Evolutionary conservation across 768 basidiomycete genomes (phyloP).

Genomic region (Agrocybe chaxingu): DNA sequence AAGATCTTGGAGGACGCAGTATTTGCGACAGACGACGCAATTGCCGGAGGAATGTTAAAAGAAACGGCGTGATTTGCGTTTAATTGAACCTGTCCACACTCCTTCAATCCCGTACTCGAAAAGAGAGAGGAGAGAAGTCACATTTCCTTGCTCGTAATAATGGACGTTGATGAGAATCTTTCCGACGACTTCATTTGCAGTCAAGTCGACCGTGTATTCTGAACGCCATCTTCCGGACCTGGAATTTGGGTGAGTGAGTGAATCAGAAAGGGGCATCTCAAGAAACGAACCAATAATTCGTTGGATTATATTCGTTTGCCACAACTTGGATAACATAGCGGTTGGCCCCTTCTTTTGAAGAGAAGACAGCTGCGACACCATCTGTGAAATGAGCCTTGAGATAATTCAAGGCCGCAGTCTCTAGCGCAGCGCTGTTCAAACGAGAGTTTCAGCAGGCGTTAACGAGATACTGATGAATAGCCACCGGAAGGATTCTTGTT

Average conservation of each 20-base stretch:
- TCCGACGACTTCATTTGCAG: constrained; percentile 60
- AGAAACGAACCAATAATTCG: constrained; percentile 80
- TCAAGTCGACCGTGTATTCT: constrained; percentile 72
- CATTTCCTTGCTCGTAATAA: constrained; percentile 97
- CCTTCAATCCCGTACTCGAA: not conserved
- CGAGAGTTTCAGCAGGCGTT: not conserved
- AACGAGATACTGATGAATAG: constrained; percentile 7
- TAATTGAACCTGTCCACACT: constrained; percentile 74
- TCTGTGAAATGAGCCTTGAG: constrained; percentile 79
- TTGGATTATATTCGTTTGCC: constrained; percentile 93
- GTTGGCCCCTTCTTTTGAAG: constrained; percentile 39
- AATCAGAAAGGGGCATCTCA: not conserved
- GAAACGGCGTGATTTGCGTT: constrained; percentile 68
- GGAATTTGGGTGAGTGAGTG: not conserved
- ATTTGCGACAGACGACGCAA: constrained; percentile 47
- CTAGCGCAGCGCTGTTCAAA: constrained; percentile 60
- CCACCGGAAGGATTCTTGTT: constrained; percentile 77
- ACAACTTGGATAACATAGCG: constrained; percentile 78
- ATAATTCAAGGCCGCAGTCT: constrained; percentile 65
- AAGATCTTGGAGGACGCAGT: constrained; percentile 69
- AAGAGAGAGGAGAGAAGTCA: constrained; percentile 28
- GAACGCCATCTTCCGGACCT: constrained; percentile 98
- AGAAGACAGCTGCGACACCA: constrained; percentile 74
- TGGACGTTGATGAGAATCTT: constrained; percentile 83
- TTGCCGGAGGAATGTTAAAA: constrained; percentile 58